Evolutionary conservation across 257 asterid species (phyloP).

Genomic region (Parsonsia alboflavescens): DNA sequence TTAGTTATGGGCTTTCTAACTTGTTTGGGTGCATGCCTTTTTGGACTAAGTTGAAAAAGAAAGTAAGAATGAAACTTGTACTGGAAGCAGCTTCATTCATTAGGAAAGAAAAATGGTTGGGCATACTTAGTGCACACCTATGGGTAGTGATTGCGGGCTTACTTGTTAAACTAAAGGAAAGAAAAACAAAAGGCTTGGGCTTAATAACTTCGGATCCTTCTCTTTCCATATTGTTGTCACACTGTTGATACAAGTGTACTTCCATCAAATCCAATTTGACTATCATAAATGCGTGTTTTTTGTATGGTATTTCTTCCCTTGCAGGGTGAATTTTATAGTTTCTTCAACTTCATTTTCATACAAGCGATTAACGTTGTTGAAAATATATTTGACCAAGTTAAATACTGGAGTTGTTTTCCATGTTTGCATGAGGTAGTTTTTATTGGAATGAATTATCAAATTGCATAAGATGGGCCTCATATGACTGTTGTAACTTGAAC

Average conservation of each 20-base stretch:
- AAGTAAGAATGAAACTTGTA: background rate
- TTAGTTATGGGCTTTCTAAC: background rate
- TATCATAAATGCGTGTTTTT: background rate
- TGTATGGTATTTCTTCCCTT: background rate
- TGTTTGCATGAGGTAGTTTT: background rate
- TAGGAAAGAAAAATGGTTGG: no score
- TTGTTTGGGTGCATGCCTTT: background rate
- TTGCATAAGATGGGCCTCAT: background rate
- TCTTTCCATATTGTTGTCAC: background rate
- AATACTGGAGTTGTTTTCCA: background rate
- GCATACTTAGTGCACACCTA: no score
- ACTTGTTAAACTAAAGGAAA: no score
- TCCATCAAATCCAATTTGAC: background rate
- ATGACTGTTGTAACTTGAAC: conserved; percentile 12
- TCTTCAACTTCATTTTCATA: background rate
- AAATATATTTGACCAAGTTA: no score
- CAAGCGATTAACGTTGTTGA: background rate
- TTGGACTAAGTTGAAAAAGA: background rate
- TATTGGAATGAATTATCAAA: background rate
- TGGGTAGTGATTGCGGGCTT: no score
- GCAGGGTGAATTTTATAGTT: background rate
- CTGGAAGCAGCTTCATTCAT: no score
- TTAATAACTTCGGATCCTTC: background rate
- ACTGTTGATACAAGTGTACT: background rate
- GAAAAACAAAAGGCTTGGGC: no score